These are phyloP conservation scores for Begonia peltatifolia DNA, from an alignment of 306 rosid genomes.

Conservation along the genomic window DNA sequence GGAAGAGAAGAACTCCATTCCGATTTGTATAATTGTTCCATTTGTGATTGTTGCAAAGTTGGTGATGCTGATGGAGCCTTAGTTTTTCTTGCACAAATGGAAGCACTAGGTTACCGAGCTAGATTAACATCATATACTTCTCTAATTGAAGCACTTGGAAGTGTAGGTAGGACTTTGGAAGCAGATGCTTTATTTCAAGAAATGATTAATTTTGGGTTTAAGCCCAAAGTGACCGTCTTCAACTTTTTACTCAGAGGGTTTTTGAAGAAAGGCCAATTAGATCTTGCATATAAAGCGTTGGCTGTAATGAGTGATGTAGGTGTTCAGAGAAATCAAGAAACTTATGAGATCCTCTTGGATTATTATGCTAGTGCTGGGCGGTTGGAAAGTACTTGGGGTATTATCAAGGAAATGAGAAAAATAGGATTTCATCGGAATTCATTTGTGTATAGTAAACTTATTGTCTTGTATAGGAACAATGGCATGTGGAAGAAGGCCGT, in stretches of 20 bases:
- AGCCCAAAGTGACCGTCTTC: constrained; percentile 32
- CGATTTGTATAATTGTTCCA: constrained; percentile 21
- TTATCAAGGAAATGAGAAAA: constrained; percentile 45
- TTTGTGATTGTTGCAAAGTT: constrained; percentile 33
- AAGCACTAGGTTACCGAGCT: constrained; percentile 37
- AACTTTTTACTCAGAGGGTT: constrained; percentile 52
- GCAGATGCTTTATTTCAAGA: constrained; percentile 60
- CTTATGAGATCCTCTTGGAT: constrained; percentile 55
- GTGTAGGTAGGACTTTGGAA: constrained; percentile 57
- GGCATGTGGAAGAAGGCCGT: constrained; percentile 90
- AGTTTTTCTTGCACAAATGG: constrained; percentile 43
- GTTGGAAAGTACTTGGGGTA: no score
- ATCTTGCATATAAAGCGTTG: constrained; percentile 29
- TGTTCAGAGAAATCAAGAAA: constrained; percentile 25
- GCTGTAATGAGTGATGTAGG: constrained; percentile 29
- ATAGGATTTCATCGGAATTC: constrained; percentile 38
- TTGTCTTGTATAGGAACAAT: constrained; percentile 56
- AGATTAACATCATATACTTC: constrained; percentile 20
- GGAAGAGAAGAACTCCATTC: constrained; percentile 31
- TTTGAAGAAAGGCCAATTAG: constrained; percentile 59
- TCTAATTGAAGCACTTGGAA: constrained; percentile 54
- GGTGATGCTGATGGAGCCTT: constrained; percentile 42
- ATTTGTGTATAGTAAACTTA: constrained; percentile 44
- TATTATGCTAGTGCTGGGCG: no score
- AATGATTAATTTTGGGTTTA: constrained; percentile 32